Conservation (phyloP, 768 basidiomycete species). For the Lactarius vividus region DNA sequence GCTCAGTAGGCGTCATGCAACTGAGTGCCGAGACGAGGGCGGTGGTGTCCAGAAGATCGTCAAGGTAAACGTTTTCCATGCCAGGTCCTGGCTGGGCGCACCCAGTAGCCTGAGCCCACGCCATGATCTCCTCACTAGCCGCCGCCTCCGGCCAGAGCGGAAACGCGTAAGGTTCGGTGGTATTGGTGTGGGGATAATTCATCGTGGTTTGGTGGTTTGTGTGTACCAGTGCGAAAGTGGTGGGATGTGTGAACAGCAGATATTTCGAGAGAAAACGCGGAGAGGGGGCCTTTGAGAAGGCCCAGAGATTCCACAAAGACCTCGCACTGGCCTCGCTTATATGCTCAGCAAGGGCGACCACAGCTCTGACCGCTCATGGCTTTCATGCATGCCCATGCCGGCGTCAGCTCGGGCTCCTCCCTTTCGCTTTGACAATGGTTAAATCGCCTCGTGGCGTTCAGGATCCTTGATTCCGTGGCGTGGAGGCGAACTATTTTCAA, state of each 20-base stretch:
- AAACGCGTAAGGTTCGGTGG: not conserved
- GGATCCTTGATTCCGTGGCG: not conserved
- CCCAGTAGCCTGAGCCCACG: not conserved
- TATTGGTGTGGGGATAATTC: not conserved
- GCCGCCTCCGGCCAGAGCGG: not conserved
- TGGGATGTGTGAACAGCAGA: not conserved
- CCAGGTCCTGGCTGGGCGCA: not conserved
- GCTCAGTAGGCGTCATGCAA: no score
- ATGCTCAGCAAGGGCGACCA: not conserved
- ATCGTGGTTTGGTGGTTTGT: not conserved
- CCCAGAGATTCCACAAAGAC: no score
- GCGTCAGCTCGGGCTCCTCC: not conserved
- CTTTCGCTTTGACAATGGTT: not conserved
- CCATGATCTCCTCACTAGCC: not conserved
- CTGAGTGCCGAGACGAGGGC: no score
- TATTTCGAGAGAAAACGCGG: not conserved
- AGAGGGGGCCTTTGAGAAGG: not conserved
- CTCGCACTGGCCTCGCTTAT: no score
- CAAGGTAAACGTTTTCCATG: fast-evolving
- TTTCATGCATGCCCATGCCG: not conserved
- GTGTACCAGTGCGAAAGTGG: not conserved
- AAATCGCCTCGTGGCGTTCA: not conserved
- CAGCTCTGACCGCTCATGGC: not conserved
- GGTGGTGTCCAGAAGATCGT: not conserved
- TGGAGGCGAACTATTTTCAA: not conserved